phyloP scores from a whole-genome alignment of 1,284 basidiomycete genomes.

The Mycosarcoma maydis region DNA sequence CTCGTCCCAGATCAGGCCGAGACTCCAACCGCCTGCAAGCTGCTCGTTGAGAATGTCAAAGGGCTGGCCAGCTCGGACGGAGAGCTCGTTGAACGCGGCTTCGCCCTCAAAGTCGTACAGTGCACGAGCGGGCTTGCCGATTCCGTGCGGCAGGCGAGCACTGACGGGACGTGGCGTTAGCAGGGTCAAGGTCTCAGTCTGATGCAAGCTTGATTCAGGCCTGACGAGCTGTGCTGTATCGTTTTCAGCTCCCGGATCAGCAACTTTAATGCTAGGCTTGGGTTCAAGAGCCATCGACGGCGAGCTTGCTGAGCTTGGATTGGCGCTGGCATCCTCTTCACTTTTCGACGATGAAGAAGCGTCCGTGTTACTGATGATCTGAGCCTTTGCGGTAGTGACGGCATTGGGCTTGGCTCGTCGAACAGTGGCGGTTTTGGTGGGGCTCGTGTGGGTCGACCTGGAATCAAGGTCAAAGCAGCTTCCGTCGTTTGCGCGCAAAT shows the following conservation, averaged over 20 bases:
- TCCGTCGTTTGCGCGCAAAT: slow-evolving; percentile 46
- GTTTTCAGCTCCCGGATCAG: background rate
- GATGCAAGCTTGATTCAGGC: too few relatives aligned
- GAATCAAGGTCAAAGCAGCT: slow-evolving; percentile 51
- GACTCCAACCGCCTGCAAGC: slow-evolving; percentile 56
- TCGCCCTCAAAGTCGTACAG: slow-evolving; percentile 58
- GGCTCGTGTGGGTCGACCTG: slow-evolving; percentile 15
- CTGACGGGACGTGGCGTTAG: slow-evolving; percentile 10
- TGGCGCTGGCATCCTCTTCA: background rate
- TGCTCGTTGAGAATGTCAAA: slow-evolving; percentile 58
- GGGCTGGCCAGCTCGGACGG: slow-evolving; percentile 42
- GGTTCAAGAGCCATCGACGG: slow-evolving; percentile 15
- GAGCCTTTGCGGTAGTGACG: background rate
- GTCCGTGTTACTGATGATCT: background rate
- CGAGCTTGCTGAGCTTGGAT: background rate
- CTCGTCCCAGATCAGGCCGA: slow-evolving; percentile 42
- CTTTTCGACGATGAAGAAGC: background rate
- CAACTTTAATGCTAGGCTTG: background rate
- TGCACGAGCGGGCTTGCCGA: slow-evolving; percentile 51
- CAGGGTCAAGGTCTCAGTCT: slow-evolving; percentile 1
- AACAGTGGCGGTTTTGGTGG: slow-evolving; percentile 12
- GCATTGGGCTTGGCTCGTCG: background rate
- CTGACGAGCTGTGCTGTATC: too few relatives aligned
- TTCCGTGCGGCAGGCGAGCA: slow-evolving; percentile 22
- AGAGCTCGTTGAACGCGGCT: slow-evolving; percentile 54